Percentiles rank a stretch among this genome's conserved stretches.
phyloP scores from a whole-genome alignment of 2,329 filamentous ascomycete species.

The Fusarium palustre region DNA sequence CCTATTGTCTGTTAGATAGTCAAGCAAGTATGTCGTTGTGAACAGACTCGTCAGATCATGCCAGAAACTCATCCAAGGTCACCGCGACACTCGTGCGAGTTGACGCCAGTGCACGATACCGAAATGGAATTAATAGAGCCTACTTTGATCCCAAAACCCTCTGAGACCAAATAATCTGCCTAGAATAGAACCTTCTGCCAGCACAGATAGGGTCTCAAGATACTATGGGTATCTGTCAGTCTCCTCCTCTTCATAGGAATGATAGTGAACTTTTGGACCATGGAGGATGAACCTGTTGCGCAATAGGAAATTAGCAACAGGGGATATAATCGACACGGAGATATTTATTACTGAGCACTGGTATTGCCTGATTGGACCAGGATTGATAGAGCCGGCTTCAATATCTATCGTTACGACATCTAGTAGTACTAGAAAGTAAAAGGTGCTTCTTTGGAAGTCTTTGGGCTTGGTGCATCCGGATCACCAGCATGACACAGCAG shows the following conservation, averaged over 20 bases:
- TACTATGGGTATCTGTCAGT: neutral
- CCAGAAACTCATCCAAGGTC: neutral
- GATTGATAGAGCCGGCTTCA: neutral
- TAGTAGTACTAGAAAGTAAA: neutral
- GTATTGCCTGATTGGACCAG: neutral
- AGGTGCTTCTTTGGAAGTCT: neutral
- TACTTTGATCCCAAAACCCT: accelerated
- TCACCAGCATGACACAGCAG: neutral
- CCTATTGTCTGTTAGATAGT: neutral
- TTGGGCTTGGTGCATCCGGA: neutral
- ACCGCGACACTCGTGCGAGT: neutral
- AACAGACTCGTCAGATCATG: neutral
- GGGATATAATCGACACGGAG: neutral
- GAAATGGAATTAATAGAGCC: neutral
- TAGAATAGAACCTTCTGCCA: neutral
- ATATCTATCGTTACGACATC: neutral
- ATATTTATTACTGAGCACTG: neutral
- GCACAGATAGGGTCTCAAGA: neutral
- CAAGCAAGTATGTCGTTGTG: accelerated
- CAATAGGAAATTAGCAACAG: neutral
- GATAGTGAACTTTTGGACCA: neutral
- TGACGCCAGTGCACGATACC: neutral
- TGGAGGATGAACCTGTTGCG: neutral
- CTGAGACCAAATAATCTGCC: accelerated
- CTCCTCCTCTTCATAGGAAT: neutral